Evolutionary conservation across 139 green algal genomes (phyloP), one percentile per base, ranked within the genome.

Genomic region (Chlorella sorokiniana): DNA sequence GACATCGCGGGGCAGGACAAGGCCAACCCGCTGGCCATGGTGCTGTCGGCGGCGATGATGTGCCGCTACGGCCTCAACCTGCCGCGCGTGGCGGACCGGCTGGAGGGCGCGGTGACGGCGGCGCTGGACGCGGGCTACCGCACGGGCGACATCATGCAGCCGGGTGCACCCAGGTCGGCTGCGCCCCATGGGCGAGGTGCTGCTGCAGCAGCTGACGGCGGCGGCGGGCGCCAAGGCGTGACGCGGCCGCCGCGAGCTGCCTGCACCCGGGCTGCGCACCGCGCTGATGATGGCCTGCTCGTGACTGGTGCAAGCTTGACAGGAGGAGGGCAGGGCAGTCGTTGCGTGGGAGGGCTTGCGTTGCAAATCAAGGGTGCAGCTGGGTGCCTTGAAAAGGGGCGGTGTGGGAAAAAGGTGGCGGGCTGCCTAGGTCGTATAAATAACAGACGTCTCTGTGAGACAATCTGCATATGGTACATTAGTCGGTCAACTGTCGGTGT

Each of bases 1-100:
- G 97, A 99, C 89, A 99, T 99, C 85, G 97, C 97, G 9, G 95
- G 95, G 29, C 84, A 98, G 84, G 94, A 98, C 84, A 76, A 95
- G 0, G 94, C 95, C 61, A 98, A 98, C 88, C 94, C 94, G 6
- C 86, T 98, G 86, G 95, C 94, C 44, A 98, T 98, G 95, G 90
- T 99, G 38, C 89, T 99, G 40, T 96, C 90, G 31, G 97, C 97
- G 11, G 96, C 97, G 65, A 99, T 99, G 97, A 98, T 99, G 97
- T 97, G 97, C 88, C 89, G 94, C 62, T 99, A 99, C 86, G 95
- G 95, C 54, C 93, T 99, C 44, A 90, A 93, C 82, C 84, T 98
- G 75, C 92, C 95, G 45, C 78, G 90, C 86, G 90, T 97, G 31
- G 95, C 96, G 3, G 91, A 93, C 22, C 82, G 86, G 27, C 79